Evolutionary conservation across 352 stramenopile species (phyloP), one percentile per base, ranked within the genome.

Genomic region (Phytophthora sojae): DNA sequence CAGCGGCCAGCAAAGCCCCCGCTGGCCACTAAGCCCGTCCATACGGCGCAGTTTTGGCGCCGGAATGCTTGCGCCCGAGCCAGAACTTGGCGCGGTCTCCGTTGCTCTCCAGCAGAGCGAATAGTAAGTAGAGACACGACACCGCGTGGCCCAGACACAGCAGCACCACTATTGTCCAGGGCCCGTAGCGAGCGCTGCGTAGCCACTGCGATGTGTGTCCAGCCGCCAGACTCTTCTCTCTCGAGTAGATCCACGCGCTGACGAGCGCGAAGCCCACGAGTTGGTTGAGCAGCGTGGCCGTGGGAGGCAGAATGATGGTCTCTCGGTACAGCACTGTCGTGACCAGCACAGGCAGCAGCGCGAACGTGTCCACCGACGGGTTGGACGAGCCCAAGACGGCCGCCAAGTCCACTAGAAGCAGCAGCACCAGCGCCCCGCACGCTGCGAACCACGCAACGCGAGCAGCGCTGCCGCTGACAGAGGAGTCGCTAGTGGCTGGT

Each of bases 61-160:
- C 69, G 11, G 25, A 21, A 35, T 58, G 69, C 57, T 76, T 77
- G 19, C 64, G 60, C 26, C 88, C 88, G n/a, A 90, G 65, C 82
- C 86, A 95, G 57, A 95, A 94, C 58, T 82, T 90, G 52, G 60
- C 58, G 7, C 73, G 75, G 39, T 90, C 79, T 65, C 86, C 86
- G 39, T 95, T 81, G 73, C 79, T 90, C 69, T 93, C 82, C 21
- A 91, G 71, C 17, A 96, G 71, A 23, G 88, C 86, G n/a, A 80
- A 71, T n/a, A 94, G 47, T 4, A 93, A 50, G 73, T 96, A 96
- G 6, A 79, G 26, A 54, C 83, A 88, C 9, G 88, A 87, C 0
- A 81, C 81, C 5, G 87, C 57, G 57, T 96, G 88, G 1, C 88
- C 88, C 3, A 93, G 50, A 61, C 53, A 80, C 17, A 90, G 14